Evolutionary conservation across 208 protist species (phyloP).

Genomic region (Endotrypanum monterogeii): DNA sequence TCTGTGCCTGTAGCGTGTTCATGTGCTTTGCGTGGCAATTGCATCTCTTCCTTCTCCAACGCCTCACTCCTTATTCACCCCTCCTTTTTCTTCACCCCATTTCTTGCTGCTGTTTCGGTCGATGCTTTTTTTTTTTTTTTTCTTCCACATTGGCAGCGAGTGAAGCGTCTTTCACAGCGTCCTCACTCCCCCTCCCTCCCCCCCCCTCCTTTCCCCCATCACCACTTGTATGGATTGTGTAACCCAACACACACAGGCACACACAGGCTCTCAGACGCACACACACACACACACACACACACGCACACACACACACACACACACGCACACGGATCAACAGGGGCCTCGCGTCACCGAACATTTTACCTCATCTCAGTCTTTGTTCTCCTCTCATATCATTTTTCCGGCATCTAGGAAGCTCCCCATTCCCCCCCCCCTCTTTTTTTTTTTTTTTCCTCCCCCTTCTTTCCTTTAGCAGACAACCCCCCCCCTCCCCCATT

Average conservation of each 20-base stretch:
- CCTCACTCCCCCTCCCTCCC: too few species aligned
- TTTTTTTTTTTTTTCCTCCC: not conserved
- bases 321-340: not conserved
- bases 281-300: not conserved
- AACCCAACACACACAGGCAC: too few species aligned
- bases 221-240: too few species aligned
- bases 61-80: too few species aligned
- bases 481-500: not conserved
- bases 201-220: too few species aligned
- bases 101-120: not conserved
- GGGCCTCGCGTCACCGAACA: not conserved
- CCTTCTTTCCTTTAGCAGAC: not conserved
- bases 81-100: not conserved
- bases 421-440: not conserved
- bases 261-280: not conserved
- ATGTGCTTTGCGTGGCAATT: not conserved
- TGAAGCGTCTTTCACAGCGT: not conserved
- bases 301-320: not conserved
- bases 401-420: not conserved
- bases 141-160: not conserved
- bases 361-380: not conserved
- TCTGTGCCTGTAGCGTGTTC: not conserved
- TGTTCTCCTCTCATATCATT: not conserved
- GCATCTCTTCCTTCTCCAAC: too few species aligned
- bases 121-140: not conserved